phyloP scores from a whole-genome alignment of 2,329 filamentous ascomycete genomes.

The Colletotrichum acutatum region DNA sequence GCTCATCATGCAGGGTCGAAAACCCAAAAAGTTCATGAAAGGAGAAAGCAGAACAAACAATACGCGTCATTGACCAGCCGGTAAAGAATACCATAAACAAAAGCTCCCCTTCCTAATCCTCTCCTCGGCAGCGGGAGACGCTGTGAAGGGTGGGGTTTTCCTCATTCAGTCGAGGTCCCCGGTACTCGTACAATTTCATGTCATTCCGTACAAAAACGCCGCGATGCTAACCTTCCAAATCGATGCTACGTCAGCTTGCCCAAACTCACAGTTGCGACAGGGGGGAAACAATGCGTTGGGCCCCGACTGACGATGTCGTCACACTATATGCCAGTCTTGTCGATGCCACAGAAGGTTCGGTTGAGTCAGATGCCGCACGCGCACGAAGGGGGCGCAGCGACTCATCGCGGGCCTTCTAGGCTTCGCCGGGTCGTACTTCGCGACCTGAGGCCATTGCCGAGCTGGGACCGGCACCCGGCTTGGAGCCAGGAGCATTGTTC shows the following conservation, averaged over 20 bases:
- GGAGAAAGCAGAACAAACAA: not conserved
- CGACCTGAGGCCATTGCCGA: slow-evolving; percentile 66
- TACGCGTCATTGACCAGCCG: not conserved
- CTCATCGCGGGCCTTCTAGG: slow-evolving; percentile 49
- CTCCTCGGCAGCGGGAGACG: not conserved
- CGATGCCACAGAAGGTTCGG: slow-evolving; percentile 7
- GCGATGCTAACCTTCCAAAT: not conserved
- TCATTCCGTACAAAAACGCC: slow-evolving; percentile 23
- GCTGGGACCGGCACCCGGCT: slow-evolving; percentile 53
- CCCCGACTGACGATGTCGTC: slow-evolving; percentile 21
- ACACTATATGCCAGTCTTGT: slow-evolving; percentile 14
- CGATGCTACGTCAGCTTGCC: not conserved
- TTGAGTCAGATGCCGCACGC: slow-evolving; percentile 19
- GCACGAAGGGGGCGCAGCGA: slow-evolving; percentile 31
- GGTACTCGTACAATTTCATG: slow-evolving; percentile 34
- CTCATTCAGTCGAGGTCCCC: not conserved
- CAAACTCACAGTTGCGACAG: not conserved
- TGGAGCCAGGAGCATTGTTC: slow-evolving; percentile 72
- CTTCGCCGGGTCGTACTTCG: slow-evolving; percentile 59
- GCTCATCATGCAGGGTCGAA: not conserved
- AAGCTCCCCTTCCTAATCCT: not conserved
- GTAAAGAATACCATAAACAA: not conserved
- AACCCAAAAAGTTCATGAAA: not conserved
- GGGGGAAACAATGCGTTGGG: slow-evolving; percentile 13
- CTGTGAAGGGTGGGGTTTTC: not conserved